A percentile compares a stretch with the other conserved stretches of the same genome.
Evolutionary conservation across 2,329 filamentous ascomycete genomes (phyloP).

Genomic region (Lachnellula suecica): DNA sequence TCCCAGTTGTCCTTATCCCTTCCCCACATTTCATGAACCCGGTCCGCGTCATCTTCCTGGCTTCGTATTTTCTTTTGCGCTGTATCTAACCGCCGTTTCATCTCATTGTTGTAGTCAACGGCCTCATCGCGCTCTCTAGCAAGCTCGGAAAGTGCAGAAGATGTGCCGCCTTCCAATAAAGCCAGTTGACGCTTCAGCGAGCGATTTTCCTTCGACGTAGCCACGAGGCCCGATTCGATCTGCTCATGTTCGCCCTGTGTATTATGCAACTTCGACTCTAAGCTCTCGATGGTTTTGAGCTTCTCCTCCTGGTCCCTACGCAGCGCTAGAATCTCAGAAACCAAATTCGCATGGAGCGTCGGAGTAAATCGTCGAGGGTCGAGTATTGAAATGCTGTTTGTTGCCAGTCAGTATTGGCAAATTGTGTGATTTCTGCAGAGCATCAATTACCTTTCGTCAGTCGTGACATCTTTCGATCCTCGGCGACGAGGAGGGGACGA

Average conservation of each 20-base stretch:
- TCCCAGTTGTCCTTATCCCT: constrained; percentile 85
- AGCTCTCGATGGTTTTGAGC: constrained; percentile 77
- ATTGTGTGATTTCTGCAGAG: constrained; percentile 42
- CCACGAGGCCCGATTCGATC: constrained; percentile 60
- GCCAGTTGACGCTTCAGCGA: constrained; percentile 83
- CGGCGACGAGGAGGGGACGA: constrained; percentile 59
- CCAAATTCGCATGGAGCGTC: constrained; percentile 88
- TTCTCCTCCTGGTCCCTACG: constrained; percentile 91
- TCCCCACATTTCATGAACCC: constrained; percentile 77
- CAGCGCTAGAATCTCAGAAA: constrained; percentile 87
- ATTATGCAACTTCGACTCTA: constrained; percentile 74
- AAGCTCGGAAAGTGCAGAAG: constrained; percentile 80
- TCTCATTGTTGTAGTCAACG: constrained; percentile 68
- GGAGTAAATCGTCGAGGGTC: constrained; percentile 94
- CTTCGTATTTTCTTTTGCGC: constrained; percentile 74
- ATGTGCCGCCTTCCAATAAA: constrained; percentile 82
- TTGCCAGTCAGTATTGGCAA: constrained; percentile 15
- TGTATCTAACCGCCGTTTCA: constrained; percentile 73
- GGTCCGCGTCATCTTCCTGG: constrained; percentile 81
- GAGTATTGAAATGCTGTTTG: constrained; percentile 57
- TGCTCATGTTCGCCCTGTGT: constrained; percentile 73
- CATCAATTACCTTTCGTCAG: constrained; percentile 59
- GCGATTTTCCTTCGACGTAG: constrained; percentile 72
- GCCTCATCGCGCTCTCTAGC: constrained; percentile 84
- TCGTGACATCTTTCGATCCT: constrained; percentile 56